Evolutionary conservation across 2,329 filamentous ascomycete genomes (phyloP).

Genomic region (Pochonia chlamydosporia): DNA sequence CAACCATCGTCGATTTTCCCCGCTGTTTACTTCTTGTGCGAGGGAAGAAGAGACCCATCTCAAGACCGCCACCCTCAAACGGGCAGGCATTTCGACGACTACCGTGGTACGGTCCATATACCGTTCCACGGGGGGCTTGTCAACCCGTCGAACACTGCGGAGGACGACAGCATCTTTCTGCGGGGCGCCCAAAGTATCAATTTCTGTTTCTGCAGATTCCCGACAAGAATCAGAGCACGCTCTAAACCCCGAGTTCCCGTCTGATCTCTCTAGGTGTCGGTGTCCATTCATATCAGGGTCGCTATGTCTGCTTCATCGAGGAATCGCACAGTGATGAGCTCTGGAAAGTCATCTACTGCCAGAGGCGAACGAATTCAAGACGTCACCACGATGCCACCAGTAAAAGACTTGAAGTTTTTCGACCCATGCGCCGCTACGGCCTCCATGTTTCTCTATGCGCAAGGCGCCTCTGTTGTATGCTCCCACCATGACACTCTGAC

Average conservation of each 20-base stretch:
- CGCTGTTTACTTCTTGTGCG: conserved; percentile 2
- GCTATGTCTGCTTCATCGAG: conserved; percentile 49
- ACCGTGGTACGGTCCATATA: conserved; percentile 34
- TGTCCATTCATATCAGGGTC: conserved; percentile 28
- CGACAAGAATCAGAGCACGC: conserved; percentile 2
- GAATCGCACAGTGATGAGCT: conserved; percentile 55
- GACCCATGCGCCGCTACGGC: conserved; percentile 88
- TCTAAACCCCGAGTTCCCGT: conserved; percentile 16
- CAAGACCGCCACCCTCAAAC: conserved; percentile 6
- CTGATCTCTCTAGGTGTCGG: conserved; percentile 16
- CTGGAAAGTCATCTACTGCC: conserved; percentile 48
- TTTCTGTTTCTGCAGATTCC: conserved; percentile 15
- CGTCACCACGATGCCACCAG: conserved; percentile 44
- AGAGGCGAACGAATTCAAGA: conserved; percentile 38
- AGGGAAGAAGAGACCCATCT: conserved; percentile 7
- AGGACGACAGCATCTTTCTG: conserved; percentile 11
- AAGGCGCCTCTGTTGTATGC: conserved; percentile 77
- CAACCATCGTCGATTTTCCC: background rate
- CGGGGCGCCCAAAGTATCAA: conserved; percentile 12
- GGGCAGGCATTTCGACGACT: conserved; percentile 19
- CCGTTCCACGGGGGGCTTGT: conserved; percentile 27
- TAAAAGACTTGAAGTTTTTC: conserved; percentile 53
- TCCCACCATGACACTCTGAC: conserved; percentile 89
- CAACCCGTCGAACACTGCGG: conserved; percentile 12
- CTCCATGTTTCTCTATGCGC: conserved; percentile 82